These are phyloP conservation scores for Colletotrichum sansevieriae DNA, from an alignment of 2,329 filamentous ascomycete genomes.

Conservation along the genomic window DNA sequence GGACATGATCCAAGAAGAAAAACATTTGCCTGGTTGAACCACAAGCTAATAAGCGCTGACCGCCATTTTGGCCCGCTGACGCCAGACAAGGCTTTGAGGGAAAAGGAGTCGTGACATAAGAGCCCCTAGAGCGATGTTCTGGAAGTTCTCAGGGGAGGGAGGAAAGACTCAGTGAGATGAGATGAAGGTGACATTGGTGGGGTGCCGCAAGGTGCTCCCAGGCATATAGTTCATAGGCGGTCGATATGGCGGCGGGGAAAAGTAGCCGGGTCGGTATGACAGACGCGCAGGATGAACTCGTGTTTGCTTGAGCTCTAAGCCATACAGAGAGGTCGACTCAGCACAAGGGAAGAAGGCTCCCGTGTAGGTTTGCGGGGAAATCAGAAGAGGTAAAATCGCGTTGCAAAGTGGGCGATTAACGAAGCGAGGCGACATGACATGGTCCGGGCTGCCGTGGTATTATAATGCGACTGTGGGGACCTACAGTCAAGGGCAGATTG, in stretches of 20 bases:
- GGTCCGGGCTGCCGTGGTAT: constrained; percentile 21
- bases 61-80: constrained; percentile 6
- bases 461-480: constrained; percentile 27
- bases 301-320: constrained; percentile 11
- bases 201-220: background rate
- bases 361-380: constrained; percentile 32
- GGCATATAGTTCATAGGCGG: background rate
- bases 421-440: constrained; percentile 32
- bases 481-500: background rate
- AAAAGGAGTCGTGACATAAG: constrained; percentile 13
- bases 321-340: background rate
- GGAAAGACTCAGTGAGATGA: constrained; percentile 7
- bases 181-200: constrained; percentile 16
- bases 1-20: no score
- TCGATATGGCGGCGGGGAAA: constrained; percentile 12
- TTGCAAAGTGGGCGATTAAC: constrained; percentile 36
- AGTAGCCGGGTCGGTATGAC: constrained; percentile 16
- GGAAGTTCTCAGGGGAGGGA: constrained; percentile 13
- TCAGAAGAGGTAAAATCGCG: constrained; percentile 15
- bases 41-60: background rate
- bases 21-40: background rate
- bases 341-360: constrained; percentile 14
- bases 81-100: constrained; percentile 1
- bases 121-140: constrained; percentile 1
- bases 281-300: constrained; percentile 4